Evolutionary conservation across 257 asterid genomes (phyloP), one percentile per base, ranked within the genome.

Genomic region (Solanum lycopersicoides): DNA sequence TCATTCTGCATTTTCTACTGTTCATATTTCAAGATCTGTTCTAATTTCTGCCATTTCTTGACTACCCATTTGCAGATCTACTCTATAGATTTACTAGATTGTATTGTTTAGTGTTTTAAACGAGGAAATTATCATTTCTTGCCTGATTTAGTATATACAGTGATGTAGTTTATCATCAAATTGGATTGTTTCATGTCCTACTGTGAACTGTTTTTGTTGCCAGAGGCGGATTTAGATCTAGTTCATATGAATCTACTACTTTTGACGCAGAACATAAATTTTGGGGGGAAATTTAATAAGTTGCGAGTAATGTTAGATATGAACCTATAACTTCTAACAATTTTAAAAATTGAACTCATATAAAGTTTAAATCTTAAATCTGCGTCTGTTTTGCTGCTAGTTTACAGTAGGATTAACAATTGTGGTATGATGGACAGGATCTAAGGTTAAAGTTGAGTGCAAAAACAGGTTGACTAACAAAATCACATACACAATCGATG

Each of bases 381-480:
- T 1, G 63, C n/a, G 0, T 16, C 60, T 16, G 6, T 16, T 7
- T 53, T 18, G 63, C 11, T 53, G 10, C 63, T 53, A 53, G 63
- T 53, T 53, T 53, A 18, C n/a, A 4, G 60, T 50, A 60, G 69
- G 69, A 63, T 63, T 63, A 63, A 63, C 7, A 23, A 15, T 77
- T 44, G 25, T 44, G 63, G 9, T 44, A 44, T 44, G 41, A 14
- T 83, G 87, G 69, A 63, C 94, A 96, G 99, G 92, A 47, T 91
- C 92, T 56, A 86, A 74, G 7, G 95, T 95, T 59, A 87, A 88
- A 45, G 84, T 96, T 18, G 94, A 88, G 86, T 96, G 99, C 96
- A 92, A 88, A 23, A n/a, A 32, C 72, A 89, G 94, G 73, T 59
- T 30, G n/a, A 74, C 76, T 25, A 25, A 80, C 8, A 82, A 28